These are phyloP conservation scores for Phytophthora cryptogea DNA, from an alignment of 352 stramenopile species.

Conservation along the genomic window DNA sequence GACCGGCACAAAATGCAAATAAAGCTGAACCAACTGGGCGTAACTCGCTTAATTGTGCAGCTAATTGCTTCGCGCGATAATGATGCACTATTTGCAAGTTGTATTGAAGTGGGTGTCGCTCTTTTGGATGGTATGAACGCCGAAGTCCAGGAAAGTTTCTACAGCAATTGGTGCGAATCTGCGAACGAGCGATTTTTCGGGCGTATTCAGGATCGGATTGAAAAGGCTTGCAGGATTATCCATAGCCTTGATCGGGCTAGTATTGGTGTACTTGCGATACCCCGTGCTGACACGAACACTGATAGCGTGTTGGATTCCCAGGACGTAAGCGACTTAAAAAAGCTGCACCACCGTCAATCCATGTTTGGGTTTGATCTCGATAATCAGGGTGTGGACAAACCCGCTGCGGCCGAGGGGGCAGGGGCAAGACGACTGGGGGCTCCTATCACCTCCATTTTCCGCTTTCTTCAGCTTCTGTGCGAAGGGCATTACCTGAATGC, in stretches of 20 bases:
- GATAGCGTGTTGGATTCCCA: slow-evolving; percentile 9
- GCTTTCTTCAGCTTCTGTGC: slow-evolving; percentile 74
- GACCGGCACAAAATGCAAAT: slow-evolving; percentile 65
- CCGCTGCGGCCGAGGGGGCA: slow-evolving; percentile 9
- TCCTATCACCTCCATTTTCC: slow-evolving; percentile 58
- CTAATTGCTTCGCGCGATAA: slow-evolving; percentile 61
- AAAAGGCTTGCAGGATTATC: slow-evolving; percentile 53
- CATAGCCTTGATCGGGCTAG: slow-evolving; percentile 36
- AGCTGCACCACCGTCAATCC: slow-evolving; percentile 20
- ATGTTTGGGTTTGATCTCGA: slow-evolving; percentile 22
- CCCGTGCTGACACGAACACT: neutral
- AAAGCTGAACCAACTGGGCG: slow-evolving; percentile 64
- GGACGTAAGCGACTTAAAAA: slow-evolving; percentile 14
- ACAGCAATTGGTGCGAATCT: slow-evolving; percentile 45
- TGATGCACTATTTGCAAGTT: slow-evolving; percentile 56
- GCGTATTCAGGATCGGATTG: slow-evolving; percentile 50
- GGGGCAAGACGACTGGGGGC: slow-evolving; percentile 25
- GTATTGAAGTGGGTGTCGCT: slow-evolving; percentile 67
- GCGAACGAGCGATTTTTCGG: slow-evolving; percentile 51
- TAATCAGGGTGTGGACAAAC: slow-evolving; percentile 4
- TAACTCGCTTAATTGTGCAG: slow-evolving; percentile 69
- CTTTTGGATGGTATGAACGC: slow-evolving; percentile 80
- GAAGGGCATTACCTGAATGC: slow-evolving; percentile 75
- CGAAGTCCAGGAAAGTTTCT: slow-evolving; percentile 76
- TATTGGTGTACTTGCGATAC: slow-evolving; percentile 4